Evolutionary conservation across 805 yeast species (phyloP), one percentile per base, ranked within the genome.

Genomic region (Candida rishiriensis): DNA sequence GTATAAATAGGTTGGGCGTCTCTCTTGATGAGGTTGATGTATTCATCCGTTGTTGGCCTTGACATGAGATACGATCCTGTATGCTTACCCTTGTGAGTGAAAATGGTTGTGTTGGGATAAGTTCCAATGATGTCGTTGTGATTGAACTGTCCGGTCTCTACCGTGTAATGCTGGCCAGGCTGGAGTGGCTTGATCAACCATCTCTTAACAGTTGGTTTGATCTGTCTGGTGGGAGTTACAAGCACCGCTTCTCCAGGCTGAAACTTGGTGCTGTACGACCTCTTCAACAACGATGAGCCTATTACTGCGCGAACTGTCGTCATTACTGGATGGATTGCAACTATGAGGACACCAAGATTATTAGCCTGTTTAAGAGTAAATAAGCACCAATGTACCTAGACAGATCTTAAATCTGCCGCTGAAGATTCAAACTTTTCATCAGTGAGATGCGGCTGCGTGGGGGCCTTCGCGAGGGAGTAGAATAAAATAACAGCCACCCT

Each of bases 1-100:
- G 78, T 65, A 47, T 76, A 76, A 10, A 76, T 75, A 1, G 80
- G 80, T 48, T 72, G 77, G 0, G 79, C 81, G 34, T 64, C 70
- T 39, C 81, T 60, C 29, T 55, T 55, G 7, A 66, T 55, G 29
- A 70, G 42, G 29, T 59, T 65, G 29, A 76, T 59, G 49, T 70
- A 76, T 42, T 75, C 78, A 40, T 74, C 79, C n/a, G 73, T 55
- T 0, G 75, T 64, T 3, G 78, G 75, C 9, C 57, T 55, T 1
- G 67, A 59, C 8, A 64, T 60, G 9, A 69, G 59, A 47, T 63
- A 71, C 37, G 65, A 57, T 40, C 50, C 48, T 9, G 41, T 49
- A 12, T 47, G 49, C 11, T 47, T 31, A 14, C 52, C 50, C 12
- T 44, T 39, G 8, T 51, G 43, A 3, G 53, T 48, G 3, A 64